Base-by-base conservation (phyloP, 2,329 filamentous ascomycete genomes). In the Talaromyces sp. region DNA sequence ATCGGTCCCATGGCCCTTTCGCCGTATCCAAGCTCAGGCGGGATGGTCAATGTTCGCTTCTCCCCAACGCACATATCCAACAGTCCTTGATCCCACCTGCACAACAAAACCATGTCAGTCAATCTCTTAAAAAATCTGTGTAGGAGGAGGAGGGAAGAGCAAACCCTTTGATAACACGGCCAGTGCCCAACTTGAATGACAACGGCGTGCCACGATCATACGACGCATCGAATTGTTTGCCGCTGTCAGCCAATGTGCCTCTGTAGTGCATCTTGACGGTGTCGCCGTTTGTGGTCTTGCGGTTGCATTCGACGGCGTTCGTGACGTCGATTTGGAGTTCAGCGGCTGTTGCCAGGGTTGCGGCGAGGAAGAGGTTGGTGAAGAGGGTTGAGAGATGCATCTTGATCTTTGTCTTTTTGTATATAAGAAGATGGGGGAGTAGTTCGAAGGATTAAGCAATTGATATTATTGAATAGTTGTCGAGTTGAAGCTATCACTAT, bases 31-130 rank as follows among this genome's bases (percentile, higher is more conserved):
- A 90, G 82, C 74, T 89, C 87, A 22, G 94, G 92, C n/a, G 93
- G 92, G 64, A 99, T 95, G 22, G 90, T 97, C 77, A 99, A 81
- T 63, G 87, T 94, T 71, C 90, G 87, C 84, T 93, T 94, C 84
- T 98, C 94, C 68, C 95, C 94, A 71, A 96, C 90, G 80, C 95
- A 98, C 93, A 98, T 97, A 74, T 91, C 91, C 62, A 95, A 72
- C 45, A 98, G 85, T 59, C 94, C 94, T 75, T 96, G 80, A 73
- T 98, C 94, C 94, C 93, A 97, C 74, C 89, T 91, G 68, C 5
- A 5, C 35, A 43, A 13, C 35, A 13, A 13, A 37, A 13, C 1
- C 9, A 37, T 3, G 35, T 37, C 7, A 37, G 35, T 13, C 35
- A 13, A 37, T 37, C 2, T 10, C 35, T 11, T 13, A 13, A 8